Evolutionary conservation across 371 early-diverging fungal species (phyloP), one percentile per base, ranked within the genome.

Genomic region (Mucor sp.): DNA sequence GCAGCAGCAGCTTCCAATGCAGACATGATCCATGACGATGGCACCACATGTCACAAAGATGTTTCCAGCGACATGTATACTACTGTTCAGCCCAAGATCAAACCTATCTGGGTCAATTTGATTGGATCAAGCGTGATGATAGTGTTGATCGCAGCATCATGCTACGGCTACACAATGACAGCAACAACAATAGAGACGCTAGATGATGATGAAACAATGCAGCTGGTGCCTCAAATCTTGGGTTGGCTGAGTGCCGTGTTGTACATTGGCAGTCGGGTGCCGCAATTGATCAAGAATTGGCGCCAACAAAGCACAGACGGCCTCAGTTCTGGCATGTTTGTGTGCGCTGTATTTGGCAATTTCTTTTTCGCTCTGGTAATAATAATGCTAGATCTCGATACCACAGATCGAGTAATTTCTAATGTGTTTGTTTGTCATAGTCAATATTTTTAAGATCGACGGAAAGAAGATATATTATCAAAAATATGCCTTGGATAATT

Each of bases 331-430:
- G 81, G 83, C 66, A 91, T 95, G 90, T 95, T 95, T 71, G 60
- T 86, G 19, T 89, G 89, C 69, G 90, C 93, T n/a, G 85, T 93
- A 9, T 62, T 90, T 65, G 94, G 93, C 19, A 95, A 95, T 74
- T 56, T 88, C 1, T 87, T 93, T 14, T 94, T 67, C 56, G 67
- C 77, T 6, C 65, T 68, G 76, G 80, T 79, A 70, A 66, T n/a
- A n/a, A n/a, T 66, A 15, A 53, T 58, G 17, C 15, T 44, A 1
- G 6, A 35, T 32, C 37, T 37, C 43, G 21, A 65, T 41, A 12
- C n/a, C n/a, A n/a, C 14, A 41, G 14, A 23, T 5, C 27, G 12
- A 32, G 3, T 47, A 23, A 17, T 47, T 39, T 44, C 7, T 19
- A 9, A 19, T 19, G 2, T 32, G 35, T 23, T 37, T 37, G 37